Percentiles rank a stretch among this genome's conserved stretches.
phyloP scores from a whole-genome alignment of 1,139 yeast species.

The Saccharomyces hybrid region DNA sequence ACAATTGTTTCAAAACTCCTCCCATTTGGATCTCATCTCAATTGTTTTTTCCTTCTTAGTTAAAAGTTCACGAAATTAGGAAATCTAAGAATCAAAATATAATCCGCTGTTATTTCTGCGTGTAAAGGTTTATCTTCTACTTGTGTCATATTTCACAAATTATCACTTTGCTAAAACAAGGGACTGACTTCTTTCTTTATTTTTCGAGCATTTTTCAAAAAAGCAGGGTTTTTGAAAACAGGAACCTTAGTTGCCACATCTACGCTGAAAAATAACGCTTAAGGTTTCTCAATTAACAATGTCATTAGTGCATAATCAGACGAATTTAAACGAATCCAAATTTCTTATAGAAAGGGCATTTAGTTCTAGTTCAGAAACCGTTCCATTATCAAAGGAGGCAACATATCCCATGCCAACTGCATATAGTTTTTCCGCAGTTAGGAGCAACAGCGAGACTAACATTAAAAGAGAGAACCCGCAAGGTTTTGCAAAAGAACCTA shows the following conservation, averaged over 20 bases:
- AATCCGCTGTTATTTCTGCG: background rate
- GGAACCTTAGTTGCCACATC: background rate
- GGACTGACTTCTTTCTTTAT: background rate
- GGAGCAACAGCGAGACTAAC: background rate
- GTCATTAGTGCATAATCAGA: slow-evolving; percentile 4
- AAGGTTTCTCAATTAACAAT: background rate
- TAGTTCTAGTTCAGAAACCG: slow-evolving; percentile 5
- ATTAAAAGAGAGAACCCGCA: background rate
- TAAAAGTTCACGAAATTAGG: background rate
- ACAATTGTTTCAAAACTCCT: background rate
- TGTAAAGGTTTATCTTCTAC: background rate
- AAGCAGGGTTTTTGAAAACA: background rate
- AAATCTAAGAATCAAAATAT: background rate
- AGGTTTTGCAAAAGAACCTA: background rate
- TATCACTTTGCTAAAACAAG: background rate
- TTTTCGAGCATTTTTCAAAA: background rate
- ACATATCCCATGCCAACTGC: background rate
- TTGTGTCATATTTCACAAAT: background rate
- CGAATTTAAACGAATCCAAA: slow-evolving; percentile 1
- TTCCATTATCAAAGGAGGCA: slow-evolving; percentile 1
- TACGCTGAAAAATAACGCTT: background rate
- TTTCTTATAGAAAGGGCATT: slow-evolving; percentile 4
- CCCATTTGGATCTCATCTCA: background rate
- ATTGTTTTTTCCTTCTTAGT: background rate
- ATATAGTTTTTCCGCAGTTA: background rate